Evolutionary conservation across 148 eudicot genomes (phyloP).

Genomic region (Heliosperma pusillum): DNA sequence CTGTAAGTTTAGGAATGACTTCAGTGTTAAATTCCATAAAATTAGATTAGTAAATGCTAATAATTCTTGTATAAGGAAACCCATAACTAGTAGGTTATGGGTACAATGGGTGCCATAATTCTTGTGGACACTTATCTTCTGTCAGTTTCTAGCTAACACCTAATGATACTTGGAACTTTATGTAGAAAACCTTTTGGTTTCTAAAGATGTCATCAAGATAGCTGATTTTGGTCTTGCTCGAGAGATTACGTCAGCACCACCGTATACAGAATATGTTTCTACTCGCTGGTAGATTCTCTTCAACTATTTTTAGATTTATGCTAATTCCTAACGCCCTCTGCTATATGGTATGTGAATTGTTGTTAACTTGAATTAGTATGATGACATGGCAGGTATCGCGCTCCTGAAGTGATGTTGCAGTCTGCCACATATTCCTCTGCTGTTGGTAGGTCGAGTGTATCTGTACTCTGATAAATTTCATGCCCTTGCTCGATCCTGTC

Average conservation of each 20-base stretch:
- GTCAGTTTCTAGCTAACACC: background rate
- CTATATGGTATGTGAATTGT: background rate
- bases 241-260: conserved; percentile 67
- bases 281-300: conserved; percentile 65
- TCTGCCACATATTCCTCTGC: conserved; percentile 75
- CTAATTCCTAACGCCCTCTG: background rate
- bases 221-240: conserved; percentile 99
- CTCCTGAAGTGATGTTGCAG: conserved; percentile 95
- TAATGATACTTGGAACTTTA: conserved; percentile 1
- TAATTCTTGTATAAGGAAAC: too few relatives aligned
- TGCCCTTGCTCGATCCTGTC: background rate
- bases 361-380: conserved; percentile 7
- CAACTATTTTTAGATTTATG: background rate
- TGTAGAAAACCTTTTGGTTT: conserved; percentile 77
- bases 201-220: conserved; percentile 69
- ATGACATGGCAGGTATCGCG: conserved; percentile 72
- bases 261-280: conserved; percentile 85
- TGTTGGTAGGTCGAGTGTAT: conserved; percentile 59
- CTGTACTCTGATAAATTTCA: background rate
- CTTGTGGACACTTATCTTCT: background rate
- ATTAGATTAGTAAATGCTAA: background rate
- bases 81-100: too few relatives aligned
- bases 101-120: too few relatives aligned
- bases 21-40: background rate
- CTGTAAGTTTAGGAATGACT: background rate